Base-by-base conservation (phyloP, 176 grass and related monocot species). In the Guadua angustifolia region DNA sequence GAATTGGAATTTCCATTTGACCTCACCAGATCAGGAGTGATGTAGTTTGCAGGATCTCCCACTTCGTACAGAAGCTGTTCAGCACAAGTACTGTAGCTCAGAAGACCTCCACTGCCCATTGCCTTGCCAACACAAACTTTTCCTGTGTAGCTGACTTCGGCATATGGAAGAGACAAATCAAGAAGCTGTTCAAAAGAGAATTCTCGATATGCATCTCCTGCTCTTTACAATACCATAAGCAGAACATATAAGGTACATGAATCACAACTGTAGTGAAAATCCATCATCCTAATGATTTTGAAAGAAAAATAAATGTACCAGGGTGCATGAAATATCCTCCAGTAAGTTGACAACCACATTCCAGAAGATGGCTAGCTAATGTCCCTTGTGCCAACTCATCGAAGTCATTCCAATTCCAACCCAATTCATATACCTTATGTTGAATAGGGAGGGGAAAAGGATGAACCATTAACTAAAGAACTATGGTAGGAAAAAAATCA, bases 281-380 rank as follows among this genome's bases (percentile, higher is more conserved):
- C 22, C 18, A 45, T 35, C 7, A 2, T 22, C 7, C n/a, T 49
- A 75, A 73, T 79, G 62, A 86, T 75, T 89, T 49, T 90, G 69
- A 61, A 76, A 80, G 75, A 75, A 88, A 35, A 79, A 75, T 19
- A 77, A 47, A 29, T 74, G 75, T 86, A 98, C 95, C 93, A 80
- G 95, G 93, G 83, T 98, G 95, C 95, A 88, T 95, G 87, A 93
- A 98, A 85, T 98, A 98, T 81, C 95, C 95, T 85, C 95, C 95
- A 77, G 91, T 98, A 60, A 98, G 85, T 92, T 98, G 93, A 90
- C 95, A 98, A 86, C 95, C 95, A 79, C 95, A 98, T 68, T 98
- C 95, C 60, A 98, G 49, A 90, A 98, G 89, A 93, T 98, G 95
- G 72, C 95, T 88, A 60, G 89, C 91, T 82, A 98, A 90, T 59